A percentile compares a stretch with the other conserved stretches of the same genome.
These are phyloP conservation scores for Aspergillus intermedius DNA, from an alignment of 2,329 filamentous ascomycete species.

Conservation along the genomic window DNA sequence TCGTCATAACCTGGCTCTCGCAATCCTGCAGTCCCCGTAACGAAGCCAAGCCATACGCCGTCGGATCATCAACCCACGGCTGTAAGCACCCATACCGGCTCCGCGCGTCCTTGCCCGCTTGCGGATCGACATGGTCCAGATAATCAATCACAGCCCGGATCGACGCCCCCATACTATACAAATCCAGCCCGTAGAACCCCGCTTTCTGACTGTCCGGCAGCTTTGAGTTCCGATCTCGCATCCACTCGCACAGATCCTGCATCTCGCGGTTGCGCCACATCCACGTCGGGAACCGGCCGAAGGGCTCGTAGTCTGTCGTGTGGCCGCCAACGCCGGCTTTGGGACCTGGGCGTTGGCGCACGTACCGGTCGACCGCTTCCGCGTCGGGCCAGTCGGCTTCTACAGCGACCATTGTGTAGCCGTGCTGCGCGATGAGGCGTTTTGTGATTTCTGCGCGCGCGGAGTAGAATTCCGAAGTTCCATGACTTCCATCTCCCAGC, in stretches of 20 bases:
- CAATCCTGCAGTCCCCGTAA: slow-evolving; percentile 40
- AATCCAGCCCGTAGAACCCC: slow-evolving; percentile 48
- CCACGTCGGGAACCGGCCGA: slow-evolving; percentile 49
- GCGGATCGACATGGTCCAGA: slow-evolving; percentile 41
- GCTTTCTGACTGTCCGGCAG: slow-evolving; percentile 25
- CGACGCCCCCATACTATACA: slow-evolving; percentile 45
- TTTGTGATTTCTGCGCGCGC: slow-evolving; percentile 49
- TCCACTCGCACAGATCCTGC: slow-evolving; percentile 47
- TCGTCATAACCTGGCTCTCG: slow-evolving; percentile 40
- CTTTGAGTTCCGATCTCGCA: slow-evolving; percentile 39
- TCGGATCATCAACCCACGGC: slow-evolving; percentile 46
- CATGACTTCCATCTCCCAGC: slow-evolving; percentile 45
- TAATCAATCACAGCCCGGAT: slow-evolving; percentile 45
- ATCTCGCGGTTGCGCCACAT: slow-evolving; percentile 53
- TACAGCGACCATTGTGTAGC: slow-evolving; percentile 46
- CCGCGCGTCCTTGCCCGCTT: slow-evolving; percentile 39
- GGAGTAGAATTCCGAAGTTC: slow-evolving; percentile 51
- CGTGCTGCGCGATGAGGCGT: slow-evolving; percentile 44
- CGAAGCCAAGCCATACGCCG: slow-evolving; percentile 43
- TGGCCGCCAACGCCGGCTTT: slow-evolving; percentile 24
- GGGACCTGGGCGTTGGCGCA: slow-evolving; percentile 39
- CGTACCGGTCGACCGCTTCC: slow-evolving; percentile 46
- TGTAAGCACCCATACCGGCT: slow-evolving; percentile 43
- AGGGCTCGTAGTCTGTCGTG: slow-evolving; percentile 31
- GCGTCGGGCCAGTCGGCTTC: slow-evolving; percentile 53